Conservation (phyloP, 1,284 basidiomycete species). For the Macrocystidia cucumis region DNA sequence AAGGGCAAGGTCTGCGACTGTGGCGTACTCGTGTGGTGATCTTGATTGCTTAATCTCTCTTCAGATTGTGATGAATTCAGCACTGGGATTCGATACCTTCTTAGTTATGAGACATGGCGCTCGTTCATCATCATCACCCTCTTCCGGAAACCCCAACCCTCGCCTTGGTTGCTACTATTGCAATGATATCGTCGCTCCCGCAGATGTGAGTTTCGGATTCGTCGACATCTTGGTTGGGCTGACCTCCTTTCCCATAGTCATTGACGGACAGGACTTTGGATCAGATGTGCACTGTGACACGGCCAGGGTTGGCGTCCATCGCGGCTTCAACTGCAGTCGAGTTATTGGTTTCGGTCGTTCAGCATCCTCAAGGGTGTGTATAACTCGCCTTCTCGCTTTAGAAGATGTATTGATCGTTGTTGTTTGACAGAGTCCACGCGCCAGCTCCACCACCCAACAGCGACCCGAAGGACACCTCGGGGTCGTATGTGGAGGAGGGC, state of each 20-base stretch:
- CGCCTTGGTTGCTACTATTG: conserved; percentile 95
- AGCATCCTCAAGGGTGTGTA: conserved; percentile 82
- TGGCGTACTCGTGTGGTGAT: neutral
- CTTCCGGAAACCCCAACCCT: conserved; percentile 26
- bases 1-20: conserved; percentile 66
- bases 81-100: conserved; percentile 94
- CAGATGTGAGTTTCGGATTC: conserved; percentile 59
- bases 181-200: conserved; percentile 95
- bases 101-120: conserved; percentile 96
- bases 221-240: conserved; percentile 1
- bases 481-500: conserved; percentile 25
- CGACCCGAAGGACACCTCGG: conserved; percentile 14
- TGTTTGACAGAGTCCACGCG: conserved; percentile 49
- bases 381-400: too few relatives aligned
- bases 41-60: conserved; percentile 1
- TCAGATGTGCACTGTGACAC: conserved; percentile 98
- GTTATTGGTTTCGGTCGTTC: conserved; percentile 81
- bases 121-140: conserved; percentile 33
- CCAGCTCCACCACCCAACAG: conserved; percentile 47
- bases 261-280: conserved; percentile 92
- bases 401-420: neutral
- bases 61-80: conserved; percentile 90
- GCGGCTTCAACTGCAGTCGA: conserved; percentile 92
- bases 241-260: conserved; percentile 45
- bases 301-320: conserved; percentile 93